phyloP scores from a whole-genome alignment of 768 basidiomycete species.

The Mycena kentingensis region DNA sequence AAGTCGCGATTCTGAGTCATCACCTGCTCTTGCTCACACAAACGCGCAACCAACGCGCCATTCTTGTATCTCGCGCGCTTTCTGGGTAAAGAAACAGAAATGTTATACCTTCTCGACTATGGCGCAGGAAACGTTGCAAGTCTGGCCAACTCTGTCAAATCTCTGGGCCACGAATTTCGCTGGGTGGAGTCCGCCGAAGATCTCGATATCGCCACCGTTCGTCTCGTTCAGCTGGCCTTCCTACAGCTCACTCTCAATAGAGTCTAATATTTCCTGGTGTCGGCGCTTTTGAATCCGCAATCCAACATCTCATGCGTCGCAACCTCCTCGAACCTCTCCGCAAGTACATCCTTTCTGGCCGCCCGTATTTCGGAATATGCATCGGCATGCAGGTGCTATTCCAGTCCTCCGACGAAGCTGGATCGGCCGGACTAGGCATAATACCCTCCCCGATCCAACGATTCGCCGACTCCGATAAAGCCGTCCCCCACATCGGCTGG shows the following conservation, averaged over 20 bases:
- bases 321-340: slow-evolving; percentile 81
- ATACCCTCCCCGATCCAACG: slow-evolving; percentile 80
- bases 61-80: slow-evolving; percentile 1
- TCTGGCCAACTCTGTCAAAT: slow-evolving; percentile 86
- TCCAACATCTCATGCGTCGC: slow-evolving; percentile 68
- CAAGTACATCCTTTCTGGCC: slow-evolving; percentile 81
- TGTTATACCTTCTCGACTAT: slow-evolving; percentile 91
- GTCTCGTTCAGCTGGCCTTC: slow-evolving; percentile 35
- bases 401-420: slow-evolving; percentile 79
- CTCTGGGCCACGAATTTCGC: slow-evolving; percentile 82
- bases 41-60: no score
- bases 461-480: slow-evolving; percentile 73
- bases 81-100: no score
- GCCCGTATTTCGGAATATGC: slow-evolving; percentile 97
- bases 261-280: slow-evolving; percentile 96
- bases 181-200: slow-evolving; percentile 86
- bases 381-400: slow-evolving; percentile 98
- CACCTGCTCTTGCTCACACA: neutral
- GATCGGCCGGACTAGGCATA: slow-evolving; percentile 73
- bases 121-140: slow-evolving; percentile 95
- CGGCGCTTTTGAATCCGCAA: slow-evolving; percentile 88
- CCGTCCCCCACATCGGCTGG: slow-evolving; percentile 99
- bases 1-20: neutral
- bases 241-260: slow-evolving; percentile 43
- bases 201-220: slow-evolving; percentile 86